Evolutionary conservation across 129 eudicot species (phyloP), one percentile per base, ranked within the genome.

Genomic region (Artemisia argyi): DNA sequence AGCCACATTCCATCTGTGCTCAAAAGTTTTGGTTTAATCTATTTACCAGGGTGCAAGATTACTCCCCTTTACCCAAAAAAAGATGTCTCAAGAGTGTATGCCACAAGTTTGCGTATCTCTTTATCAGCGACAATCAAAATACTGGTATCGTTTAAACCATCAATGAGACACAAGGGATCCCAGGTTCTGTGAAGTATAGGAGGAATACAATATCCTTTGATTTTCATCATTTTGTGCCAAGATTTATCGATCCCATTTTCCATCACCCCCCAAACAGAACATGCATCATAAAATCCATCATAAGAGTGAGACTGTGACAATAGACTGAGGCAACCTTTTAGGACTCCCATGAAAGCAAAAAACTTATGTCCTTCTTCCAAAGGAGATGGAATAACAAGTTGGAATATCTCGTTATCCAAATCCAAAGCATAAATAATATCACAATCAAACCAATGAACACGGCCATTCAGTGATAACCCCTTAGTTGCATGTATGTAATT

Each of bases 181-280:
- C n/a, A n/a, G n/a, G n/a, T n/a, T n/a, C n/a, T n/a, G n/a, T n/a
- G n/a, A n/a, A n/a, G n/a, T n/a, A n/a, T n/a, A n/a, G n/a, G n/a
- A n/a, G n/a, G n/a, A n/a, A n/a, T n/a, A n/a, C n/a, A n/a, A n/a
- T n/a, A n/a, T n/a, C n/a, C n/a, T n/a, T n/a, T n/a, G n/a, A n/a
- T n/a, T n/a, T n/a, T n/a, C n/a, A n/a, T n/a, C n/a, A 1, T 28
- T 28, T 28, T 28, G 13, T 46, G 68, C 91, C 96, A 89, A 47
- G 85, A 85, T 2, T 22, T 26, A 51, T 79, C 73, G 7, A 73
- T 58, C 14, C 87, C 83, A 7, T 88, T 83, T 48, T 85, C 86
- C 71, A 81, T 83, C 85, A 83, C 83, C 67, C 67, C 76, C 96
- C 96, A 89, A 2, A 86, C 60, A 3, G 16, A n/a, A n/a, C n/a